phyloP scores from a whole-genome alignment of 768 basidiomycete genomes.

The Scleroderma bovista region DNA sequence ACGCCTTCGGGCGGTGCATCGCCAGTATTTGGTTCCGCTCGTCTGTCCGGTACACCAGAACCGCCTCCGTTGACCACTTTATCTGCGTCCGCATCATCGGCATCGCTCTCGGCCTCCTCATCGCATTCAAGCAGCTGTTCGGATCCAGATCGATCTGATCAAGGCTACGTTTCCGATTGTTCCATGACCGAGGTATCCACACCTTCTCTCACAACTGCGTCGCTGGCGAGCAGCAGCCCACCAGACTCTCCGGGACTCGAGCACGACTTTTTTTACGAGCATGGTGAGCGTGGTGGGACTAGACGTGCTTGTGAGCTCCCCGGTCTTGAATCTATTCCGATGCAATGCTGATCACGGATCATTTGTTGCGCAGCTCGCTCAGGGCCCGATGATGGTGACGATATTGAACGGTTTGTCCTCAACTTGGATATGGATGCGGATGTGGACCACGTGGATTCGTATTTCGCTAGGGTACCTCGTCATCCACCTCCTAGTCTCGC shows the following conservation, averaged over 20 bases:
- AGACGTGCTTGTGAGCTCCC: background rate
- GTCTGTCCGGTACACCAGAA: background rate
- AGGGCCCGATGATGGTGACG: background rate
- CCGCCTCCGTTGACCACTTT: background rate
- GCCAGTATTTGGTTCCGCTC: background rate
- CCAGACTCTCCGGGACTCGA: conserved; percentile 3
- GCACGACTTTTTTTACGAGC: background rate
- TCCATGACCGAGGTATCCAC: conserved; percentile 9
- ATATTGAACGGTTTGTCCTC: conserved; percentile 2
- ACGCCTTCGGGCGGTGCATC: background rate
- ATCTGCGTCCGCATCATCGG: background rate
- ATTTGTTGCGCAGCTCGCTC: background rate
- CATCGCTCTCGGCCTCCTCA: background rate
- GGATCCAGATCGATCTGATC: conserved; percentile 6
- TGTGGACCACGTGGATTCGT: conserved; percentile 3
- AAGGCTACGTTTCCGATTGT: conserved; percentile 4
- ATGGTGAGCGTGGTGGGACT: background rate
- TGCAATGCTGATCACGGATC: no score
- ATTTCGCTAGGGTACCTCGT: conserved; percentile 2
- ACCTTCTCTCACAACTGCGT: conserved; percentile 10
- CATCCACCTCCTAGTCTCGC: background rate
- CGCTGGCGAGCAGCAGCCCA: conserved; percentile 8
- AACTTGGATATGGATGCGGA: conserved; percentile 9
- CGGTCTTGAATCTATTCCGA: background rate
- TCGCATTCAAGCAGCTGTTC: background rate